These are phyloP conservation scores for Zymoseptoria crescenta DNA, from an alignment of 2,329 filamentous ascomycete species.

Conservation along the genomic window DNA sequence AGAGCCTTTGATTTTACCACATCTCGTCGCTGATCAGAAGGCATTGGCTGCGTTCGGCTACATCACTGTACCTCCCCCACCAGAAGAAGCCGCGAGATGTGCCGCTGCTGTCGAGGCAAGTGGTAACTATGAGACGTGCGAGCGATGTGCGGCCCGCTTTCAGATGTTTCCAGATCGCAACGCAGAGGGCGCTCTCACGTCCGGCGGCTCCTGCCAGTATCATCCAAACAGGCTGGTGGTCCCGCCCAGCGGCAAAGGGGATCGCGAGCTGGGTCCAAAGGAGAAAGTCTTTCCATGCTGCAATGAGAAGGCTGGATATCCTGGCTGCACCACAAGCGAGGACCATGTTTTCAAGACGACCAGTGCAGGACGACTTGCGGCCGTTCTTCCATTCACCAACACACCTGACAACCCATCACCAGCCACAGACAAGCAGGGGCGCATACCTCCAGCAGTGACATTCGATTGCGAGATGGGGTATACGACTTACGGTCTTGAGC, in stretches of 20 bases:
- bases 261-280: slow-evolving; percentile 46
- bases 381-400: slow-evolving; percentile 67
- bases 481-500: slow-evolving; percentile 77
- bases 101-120: slow-evolving; percentile 57
- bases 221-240: slow-evolving; percentile 68
- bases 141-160: slow-evolving; percentile 78
- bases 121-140: slow-evolving; percentile 78
- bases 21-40: slow-evolving; percentile 56
- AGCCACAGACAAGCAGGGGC: slow-evolving; percentile 13
- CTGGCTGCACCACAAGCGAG: slow-evolving; percentile 64
- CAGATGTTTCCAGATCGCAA: slow-evolving; percentile 85
- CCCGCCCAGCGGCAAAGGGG: slow-evolving; percentile 48
- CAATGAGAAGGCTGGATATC: slow-evolving; percentile 62
- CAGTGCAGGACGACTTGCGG: slow-evolving; percentile 66
- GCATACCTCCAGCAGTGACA: slow-evolving; percentile 54
- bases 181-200: slow-evolving; percentile 63
- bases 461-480: slow-evolving; percentile 99
- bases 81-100: slow-evolving; percentile 59
- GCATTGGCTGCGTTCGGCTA: slow-evolving; percentile 66
- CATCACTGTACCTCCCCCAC: slow-evolving; percentile 58
- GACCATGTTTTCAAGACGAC: slow-evolving; percentile 84
- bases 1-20: slow-evolving; percentile 58
- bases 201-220: slow-evolving; percentile 73
- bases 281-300: slow-evolving; percentile 71
- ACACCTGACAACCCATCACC: slow-evolving; percentile 61